These are phyloP conservation scores for Teratosphaeriaceae sp. DNA, from an alignment of 2,329 filamentous ascomycete species.

Conservation along the genomic window DNA sequence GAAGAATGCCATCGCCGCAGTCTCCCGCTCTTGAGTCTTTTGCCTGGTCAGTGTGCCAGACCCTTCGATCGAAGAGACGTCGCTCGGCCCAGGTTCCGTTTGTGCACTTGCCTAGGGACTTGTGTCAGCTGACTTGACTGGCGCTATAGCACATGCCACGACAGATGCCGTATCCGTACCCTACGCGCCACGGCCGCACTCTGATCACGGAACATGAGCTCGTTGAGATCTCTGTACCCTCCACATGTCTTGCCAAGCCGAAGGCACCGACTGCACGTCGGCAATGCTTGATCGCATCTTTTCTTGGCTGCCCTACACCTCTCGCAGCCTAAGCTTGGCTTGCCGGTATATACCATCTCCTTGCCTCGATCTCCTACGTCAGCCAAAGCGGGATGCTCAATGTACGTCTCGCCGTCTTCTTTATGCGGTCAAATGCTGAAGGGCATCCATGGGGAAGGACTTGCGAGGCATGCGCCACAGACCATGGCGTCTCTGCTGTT, in stretches of 20 bases:
- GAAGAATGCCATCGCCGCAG: constrained; percentile 9
- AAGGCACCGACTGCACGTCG: constrained; percentile 13
- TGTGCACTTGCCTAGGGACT: neutral
- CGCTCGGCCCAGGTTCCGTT: neutral
- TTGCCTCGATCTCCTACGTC: too few relatives aligned
- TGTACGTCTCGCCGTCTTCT: too few relatives aligned
- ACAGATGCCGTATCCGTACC: too few relatives aligned
- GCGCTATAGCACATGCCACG: too few relatives aligned
- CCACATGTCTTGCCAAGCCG: constrained; percentile 14
- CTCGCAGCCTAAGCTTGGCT: constrained; percentile 10
- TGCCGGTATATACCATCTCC: constrained; percentile 9
- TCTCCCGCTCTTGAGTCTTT: constrained; percentile 8
- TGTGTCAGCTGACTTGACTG: too few relatives aligned
- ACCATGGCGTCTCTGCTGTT: too few relatives aligned
- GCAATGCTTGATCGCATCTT: constrained; percentile 11
- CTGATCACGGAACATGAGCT: constrained; percentile 15
- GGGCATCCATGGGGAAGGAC: too few relatives aligned
- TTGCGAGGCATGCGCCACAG: too few relatives aligned
- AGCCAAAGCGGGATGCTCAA: too few relatives aligned
- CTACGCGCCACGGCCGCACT: constrained; percentile 9
- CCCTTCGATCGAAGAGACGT: neutral
- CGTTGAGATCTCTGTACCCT: constrained; percentile 14
- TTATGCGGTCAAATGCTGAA: too few relatives aligned
- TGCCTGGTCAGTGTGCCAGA: neutral
- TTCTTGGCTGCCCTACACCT: constrained; percentile 12